phyloP scores from a whole-genome alignment of 2,329 filamentous ascomycete species.

The Venturia pyrina region DNA sequence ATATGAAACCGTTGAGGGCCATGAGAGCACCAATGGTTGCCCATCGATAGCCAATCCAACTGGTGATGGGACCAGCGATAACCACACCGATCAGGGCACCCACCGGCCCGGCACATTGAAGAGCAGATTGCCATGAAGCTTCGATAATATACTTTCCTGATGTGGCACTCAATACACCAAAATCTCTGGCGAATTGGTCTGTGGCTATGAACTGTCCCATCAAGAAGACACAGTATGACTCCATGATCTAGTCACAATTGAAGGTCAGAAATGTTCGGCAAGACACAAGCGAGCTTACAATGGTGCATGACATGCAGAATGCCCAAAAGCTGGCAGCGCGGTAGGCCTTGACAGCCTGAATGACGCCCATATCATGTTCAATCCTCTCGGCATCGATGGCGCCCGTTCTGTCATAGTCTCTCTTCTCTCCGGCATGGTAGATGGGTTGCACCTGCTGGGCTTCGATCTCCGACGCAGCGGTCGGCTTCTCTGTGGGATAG shows the following conservation, averaged over 20 bases:
- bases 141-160: constrained; percentile 27
- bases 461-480: constrained; percentile 24
- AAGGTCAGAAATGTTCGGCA: no score
- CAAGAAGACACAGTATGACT: constrained; percentile 75
- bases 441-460: constrained; percentile 17
- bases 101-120: constrained; percentile 37
- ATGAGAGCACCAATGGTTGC: constrained; percentile 36
- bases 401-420: constrained; percentile 19
- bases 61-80: constrained; percentile 36
- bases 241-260: constrained; percentile 46
- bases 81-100: constrained; percentile 38
- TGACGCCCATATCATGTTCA: constrained; percentile 43
- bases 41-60: constrained; percentile 36
- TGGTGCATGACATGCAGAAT: constrained; percentile 76
- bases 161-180: constrained; percentile 25
- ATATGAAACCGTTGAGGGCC: constrained; percentile 33
- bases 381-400: constrained; percentile 14
- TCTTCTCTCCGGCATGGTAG: constrained; percentile 24
- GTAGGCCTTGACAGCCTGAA: constrained; percentile 71
- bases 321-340: constrained; percentile 81
- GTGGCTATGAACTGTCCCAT: constrained; percentile 67
- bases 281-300: no score
- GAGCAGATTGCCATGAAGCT: constrained; percentile 38
- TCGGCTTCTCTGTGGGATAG: constrained; percentile 24
- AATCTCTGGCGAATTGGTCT: constrained; percentile 36